A percentile compares a stretch with the other conserved stretches of the same genome.
phyloP scores from a whole-genome alignment of 164 flowering plant genomes.

The Umbellularia californica region DNA sequence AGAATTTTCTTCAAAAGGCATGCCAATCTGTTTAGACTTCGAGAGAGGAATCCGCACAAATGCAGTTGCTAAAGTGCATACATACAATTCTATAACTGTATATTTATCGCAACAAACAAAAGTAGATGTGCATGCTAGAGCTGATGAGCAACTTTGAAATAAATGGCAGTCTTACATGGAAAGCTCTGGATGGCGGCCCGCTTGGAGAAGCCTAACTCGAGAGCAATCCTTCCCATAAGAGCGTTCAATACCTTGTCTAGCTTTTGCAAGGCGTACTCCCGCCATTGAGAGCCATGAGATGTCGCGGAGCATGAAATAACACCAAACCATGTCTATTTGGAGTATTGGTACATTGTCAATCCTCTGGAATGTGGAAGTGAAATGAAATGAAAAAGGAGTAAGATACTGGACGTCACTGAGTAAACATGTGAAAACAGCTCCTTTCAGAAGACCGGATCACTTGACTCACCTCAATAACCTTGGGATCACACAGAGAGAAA shows the following conservation, averaged over 20 bases:
- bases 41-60: background rate
- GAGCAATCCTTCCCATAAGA: constrained; percentile 72
- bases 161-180: constrained; percentile 54
- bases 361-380: constrained; percentile 37
- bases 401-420: background rate
- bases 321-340: constrained; percentile 97
- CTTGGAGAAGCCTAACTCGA: constrained; percentile 66
- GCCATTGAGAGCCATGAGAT: constrained; percentile 82
- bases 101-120: background rate
- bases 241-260: constrained; percentile 76
- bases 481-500: constrained; percentile 77
- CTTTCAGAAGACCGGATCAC: constrained; percentile 1
- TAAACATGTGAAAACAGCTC: background rate
- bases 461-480: constrained; percentile 61
- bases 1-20: constrained; percentile 3
- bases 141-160: background rate
- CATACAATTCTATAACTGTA: background rate
- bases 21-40: background rate
- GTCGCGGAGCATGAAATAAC: constrained; percentile 90
- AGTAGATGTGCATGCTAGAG: background rate
- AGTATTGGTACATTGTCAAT: constrained; percentile 85
- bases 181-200: constrained; percentile 60
- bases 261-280: constrained; percentile 71
- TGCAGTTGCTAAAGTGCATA: background rate
- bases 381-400: constrained; percentile 2